Conservation (phyloP, 2,329 filamentous ascomycete species). For the Lasiodiplodia sp. region DNA sequence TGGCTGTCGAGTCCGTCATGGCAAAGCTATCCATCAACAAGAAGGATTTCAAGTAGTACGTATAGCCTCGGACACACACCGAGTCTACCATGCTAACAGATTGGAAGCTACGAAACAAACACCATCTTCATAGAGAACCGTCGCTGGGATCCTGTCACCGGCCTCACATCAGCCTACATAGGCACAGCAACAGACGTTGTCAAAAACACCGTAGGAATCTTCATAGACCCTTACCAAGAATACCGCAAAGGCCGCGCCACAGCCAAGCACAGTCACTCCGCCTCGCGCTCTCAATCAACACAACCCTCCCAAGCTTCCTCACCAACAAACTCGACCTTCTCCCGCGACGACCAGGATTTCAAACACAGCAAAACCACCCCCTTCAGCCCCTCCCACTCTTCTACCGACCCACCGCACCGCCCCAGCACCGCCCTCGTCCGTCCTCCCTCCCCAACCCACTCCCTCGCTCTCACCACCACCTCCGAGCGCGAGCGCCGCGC, state of each 20-base stretch:
- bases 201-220: constrained; percentile 65
- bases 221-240: constrained; percentile 26
- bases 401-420: background rate
- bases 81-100: background rate
- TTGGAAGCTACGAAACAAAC: constrained; percentile 1
- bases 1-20: background rate
- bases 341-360: background rate
- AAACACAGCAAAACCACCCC: background rate
- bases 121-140: constrained; percentile 37
- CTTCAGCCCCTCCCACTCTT: background rate
- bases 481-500: constrained; percentile 12
- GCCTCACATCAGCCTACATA: constrained; percentile 65
- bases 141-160: constrained; percentile 70
- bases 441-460: background rate
- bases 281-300: background rate
- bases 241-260: constrained; percentile 1
- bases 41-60: constrained; percentile 5
- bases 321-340: background rate
- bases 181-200: constrained; percentile 63
- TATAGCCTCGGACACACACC: background rate
- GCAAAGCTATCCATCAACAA: background rate
- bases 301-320: background rate
- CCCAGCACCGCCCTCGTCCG: background rate
- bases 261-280: background rate
- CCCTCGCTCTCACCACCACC: background rate